Evolutionary conservation across 371 early-diverging fungal genomes (phyloP), one percentile per base, ranked within the genome.

Genomic region (Mortierella sp.): DNA sequence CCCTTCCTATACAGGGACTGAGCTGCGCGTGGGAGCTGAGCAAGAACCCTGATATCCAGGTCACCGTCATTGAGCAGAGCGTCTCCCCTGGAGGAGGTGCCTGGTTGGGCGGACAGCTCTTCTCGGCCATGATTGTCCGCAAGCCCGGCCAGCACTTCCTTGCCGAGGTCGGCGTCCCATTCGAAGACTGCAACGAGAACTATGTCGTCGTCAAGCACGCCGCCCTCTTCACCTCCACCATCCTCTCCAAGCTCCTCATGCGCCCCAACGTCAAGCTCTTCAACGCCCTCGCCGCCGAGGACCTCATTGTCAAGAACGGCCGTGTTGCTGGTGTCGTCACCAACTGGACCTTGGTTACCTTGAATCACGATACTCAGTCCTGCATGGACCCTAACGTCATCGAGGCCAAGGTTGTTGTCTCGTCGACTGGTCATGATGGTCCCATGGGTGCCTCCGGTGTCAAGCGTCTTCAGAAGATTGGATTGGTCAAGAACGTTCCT

Each of bases 321-420:
- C 77, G 83, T 48, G 77, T 94, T 91, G 79, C 93, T 90, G 75
- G 95, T 93, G 75, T 86, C 21, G 87, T 84, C 70, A 94, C 95
- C 83, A 95, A 95, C 92, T 95, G 95, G 95, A 92, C 95, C 68
- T 82, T 95, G 44, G 95, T 95, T 35, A 89, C 94, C 48, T 75
- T 92, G 43, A 88, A 90, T 74, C 93, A 93, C 63, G 92, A 93
- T 81, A 93, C 94, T 68, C 95, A 95, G 86, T 93, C 93, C 16
- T 95, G 95, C 90, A 95, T 95, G 95, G 95, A 95, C 80, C 95
- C 95, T 72, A 92, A 93, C 75, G 92, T 92, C 55, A 92, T 95
- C 77, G 92, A 92, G 83, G 89, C 94, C 89, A 92, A 92, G 88
- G 91, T 95, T 27, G 90, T 94, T 70, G 91, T 93, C 76, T 95